phyloP scores from a whole-genome alignment of 768 basidiomycete species.

The Tulasnella sp. region DNA sequence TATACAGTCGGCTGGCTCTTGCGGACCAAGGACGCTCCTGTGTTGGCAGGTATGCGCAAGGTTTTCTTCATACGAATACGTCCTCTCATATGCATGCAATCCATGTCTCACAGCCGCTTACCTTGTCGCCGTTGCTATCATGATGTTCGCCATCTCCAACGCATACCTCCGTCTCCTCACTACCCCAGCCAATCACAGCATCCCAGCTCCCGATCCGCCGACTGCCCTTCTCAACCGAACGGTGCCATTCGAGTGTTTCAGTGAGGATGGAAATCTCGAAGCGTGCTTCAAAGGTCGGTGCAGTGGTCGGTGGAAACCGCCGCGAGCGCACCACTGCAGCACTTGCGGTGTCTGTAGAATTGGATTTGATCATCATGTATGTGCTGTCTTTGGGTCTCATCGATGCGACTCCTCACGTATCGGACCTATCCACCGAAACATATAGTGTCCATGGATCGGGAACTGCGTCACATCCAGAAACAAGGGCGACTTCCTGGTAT shows the following conservation, averaged over 20 bases:
- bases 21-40: neutral
- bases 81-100: neutral
- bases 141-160: neutral
- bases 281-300: conserved; percentile 27
- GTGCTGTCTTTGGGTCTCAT: conserved; percentile 23
- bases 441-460: conserved; percentile 20
- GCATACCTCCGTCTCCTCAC: neutral
- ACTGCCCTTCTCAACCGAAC: neutral
- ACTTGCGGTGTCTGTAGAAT: conserved; percentile 27
- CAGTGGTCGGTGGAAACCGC: conserved; percentile 29
- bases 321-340: conserved; percentile 29
- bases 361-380: conserved; percentile 29
- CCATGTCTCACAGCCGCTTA: neutral
- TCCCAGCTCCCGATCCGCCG: neutral
- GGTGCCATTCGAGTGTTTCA: conserved; percentile 19
- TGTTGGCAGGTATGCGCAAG: neutral
- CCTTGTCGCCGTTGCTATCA: neutral
- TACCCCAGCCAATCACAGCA: neutral
- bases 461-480: conserved; percentile 27
- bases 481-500: conserved; percentile 24
- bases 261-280: conserved; percentile 19
- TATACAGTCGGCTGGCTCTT: neutral
- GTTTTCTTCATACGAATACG: neutral
- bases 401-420: neutral
- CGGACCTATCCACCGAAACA: too few species aligned